phyloP scores from a whole-genome alignment of 331 rosid genomes.

The Malus hybrid region DNA sequence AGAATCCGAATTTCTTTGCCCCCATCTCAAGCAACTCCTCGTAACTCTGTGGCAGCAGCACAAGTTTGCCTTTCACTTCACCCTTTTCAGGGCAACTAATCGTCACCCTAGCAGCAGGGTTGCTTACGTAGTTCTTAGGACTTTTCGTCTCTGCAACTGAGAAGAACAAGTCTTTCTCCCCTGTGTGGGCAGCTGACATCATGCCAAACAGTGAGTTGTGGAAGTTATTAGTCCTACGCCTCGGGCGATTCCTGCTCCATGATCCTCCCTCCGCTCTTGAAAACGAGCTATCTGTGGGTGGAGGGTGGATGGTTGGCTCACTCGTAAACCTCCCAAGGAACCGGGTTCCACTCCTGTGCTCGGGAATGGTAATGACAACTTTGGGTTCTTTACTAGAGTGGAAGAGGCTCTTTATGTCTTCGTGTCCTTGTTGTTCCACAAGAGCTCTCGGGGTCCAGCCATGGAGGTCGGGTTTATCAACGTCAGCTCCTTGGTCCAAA shows the following conservation, averaged over 20 bases:
- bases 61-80: slow-evolving; percentile 57
- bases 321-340: slow-evolving; percentile 71
- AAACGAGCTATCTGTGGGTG: slow-evolving; percentile 34
- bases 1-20: slow-evolving; percentile 51
- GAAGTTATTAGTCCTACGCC: slow-evolving; percentile 57
- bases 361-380: slow-evolving; percentile 19
- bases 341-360: slow-evolving; percentile 20
- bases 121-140: slow-evolving; percentile 3
- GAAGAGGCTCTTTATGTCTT: slow-evolving; percentile 58
- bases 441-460: slow-evolving; percentile 78
- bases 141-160: slow-evolving; percentile 9
- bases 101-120: slow-evolving; percentile 43
- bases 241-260: slow-evolving; percentile 37
- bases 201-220: slow-evolving; percentile 78
- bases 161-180: slow-evolving; percentile 39
- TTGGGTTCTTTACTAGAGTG: slow-evolving; percentile 28
- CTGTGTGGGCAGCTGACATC: slow-evolving; percentile 64
- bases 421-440: slow-evolving; percentile 83
- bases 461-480: slow-evolving; percentile 45
- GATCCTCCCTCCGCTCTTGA: slow-evolving; percentile 27
- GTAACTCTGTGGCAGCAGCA: slow-evolving; percentile 55
- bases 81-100: slow-evolving; percentile 71
- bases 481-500: slow-evolving; percentile 47
- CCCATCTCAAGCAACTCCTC: slow-evolving; percentile 63
- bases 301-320: slow-evolving; percentile 57